Evolutionary conservation across 2,329 filamentous ascomycete genomes (phyloP).

Genomic region (Leptographium galeiforme): DNA sequence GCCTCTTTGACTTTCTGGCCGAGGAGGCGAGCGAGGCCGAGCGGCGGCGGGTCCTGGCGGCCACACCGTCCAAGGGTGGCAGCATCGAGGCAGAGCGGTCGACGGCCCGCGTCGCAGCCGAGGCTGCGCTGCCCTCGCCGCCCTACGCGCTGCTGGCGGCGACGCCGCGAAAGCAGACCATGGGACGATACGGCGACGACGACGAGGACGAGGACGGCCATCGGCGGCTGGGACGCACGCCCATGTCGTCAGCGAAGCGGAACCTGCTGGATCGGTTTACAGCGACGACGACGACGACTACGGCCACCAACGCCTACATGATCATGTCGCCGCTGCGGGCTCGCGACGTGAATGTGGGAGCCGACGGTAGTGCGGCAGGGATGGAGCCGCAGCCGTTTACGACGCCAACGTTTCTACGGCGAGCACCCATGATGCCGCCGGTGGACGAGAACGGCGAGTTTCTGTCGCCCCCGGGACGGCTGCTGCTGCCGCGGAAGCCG

Average conservation of each 20-base stretch:
- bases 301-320: not conserved
- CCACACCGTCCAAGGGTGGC: conserved; percentile 29
- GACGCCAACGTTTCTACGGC: conserved; percentile 58
- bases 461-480: conserved; percentile 30
- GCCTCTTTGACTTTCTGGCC: conserved; percentile 59
- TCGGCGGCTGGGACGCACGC: conserved; percentile 30
- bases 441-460: conserved; percentile 42
- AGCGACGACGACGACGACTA: not conserved
- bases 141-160: conserved; percentile 19
- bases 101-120: not conserved
- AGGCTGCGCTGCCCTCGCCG: not conserved
- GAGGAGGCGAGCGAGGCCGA: conserved; percentile 32
- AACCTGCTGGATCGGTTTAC: conserved; percentile 38
- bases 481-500: conserved; percentile 43
- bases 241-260: conserved; percentile 44
- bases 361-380: conserved; percentile 16
- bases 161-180: conserved; percentile 33
- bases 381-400: conserved; percentile 44
- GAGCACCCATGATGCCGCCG: conserved; percentile 31
- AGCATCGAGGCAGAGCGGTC: not conserved
- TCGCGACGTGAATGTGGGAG: conserved; percentile 23
- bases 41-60: not conserved
- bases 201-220: conserved; percentile 15
- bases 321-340: conserved; percentile 53
- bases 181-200: conserved; percentile 12